These are phyloP conservation scores for Eucalyptus erythrocorys DNA, from an alignment of 345 rosid genomes.

Conservation along the genomic window DNA sequence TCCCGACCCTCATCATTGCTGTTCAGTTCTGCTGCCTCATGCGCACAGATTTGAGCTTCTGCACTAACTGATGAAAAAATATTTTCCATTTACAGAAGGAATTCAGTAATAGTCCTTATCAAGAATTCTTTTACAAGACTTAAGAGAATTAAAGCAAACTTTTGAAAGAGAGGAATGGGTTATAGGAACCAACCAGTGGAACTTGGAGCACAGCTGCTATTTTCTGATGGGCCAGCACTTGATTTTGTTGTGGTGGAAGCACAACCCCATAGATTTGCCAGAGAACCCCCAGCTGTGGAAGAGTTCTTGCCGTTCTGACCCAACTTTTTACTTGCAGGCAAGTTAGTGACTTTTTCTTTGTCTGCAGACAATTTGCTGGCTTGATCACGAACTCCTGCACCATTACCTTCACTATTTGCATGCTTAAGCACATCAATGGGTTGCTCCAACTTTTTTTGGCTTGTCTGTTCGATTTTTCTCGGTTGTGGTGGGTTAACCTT, in stretches of 20 bases:
- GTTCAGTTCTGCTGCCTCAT: slow-evolving; percentile 17
- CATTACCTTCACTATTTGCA: slow-evolving; percentile 21
- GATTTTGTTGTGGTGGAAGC: too few species aligned
- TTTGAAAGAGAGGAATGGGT: neutral
- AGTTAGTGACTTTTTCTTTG: slow-evolving; percentile 23
- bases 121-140: neutral
- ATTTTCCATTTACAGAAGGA: too few species aligned
- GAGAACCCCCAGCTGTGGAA: too few species aligned
- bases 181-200: slow-evolving; percentile 17
- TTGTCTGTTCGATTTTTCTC: slow-evolving; percentile 23
- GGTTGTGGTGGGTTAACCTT: slow-evolving; percentile 10
- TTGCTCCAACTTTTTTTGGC: slow-evolving; percentile 18
- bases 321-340: too few species aligned
- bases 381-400: slow-evolving; percentile 12
- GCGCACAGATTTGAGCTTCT: slow-evolving; percentile 37
- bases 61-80: slow-evolving; percentile 18
- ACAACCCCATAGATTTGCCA: too few species aligned
- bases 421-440: slow-evolving; percentile 8
- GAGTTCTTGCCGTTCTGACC: too few species aligned
- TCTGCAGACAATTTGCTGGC: slow-evolving; percentile 19
- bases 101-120: neutral
- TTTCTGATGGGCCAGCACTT: slow-evolving; percentile 6
- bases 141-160: neutral
- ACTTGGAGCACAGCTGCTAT: slow-evolving; percentile 4
- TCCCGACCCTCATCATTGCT: slow-evolving; percentile 48